These are phyloP conservation scores for Lactarius pseudohatsudake DNA, from an alignment of 768 basidiomycete species.

Conservation along the genomic window DNA sequence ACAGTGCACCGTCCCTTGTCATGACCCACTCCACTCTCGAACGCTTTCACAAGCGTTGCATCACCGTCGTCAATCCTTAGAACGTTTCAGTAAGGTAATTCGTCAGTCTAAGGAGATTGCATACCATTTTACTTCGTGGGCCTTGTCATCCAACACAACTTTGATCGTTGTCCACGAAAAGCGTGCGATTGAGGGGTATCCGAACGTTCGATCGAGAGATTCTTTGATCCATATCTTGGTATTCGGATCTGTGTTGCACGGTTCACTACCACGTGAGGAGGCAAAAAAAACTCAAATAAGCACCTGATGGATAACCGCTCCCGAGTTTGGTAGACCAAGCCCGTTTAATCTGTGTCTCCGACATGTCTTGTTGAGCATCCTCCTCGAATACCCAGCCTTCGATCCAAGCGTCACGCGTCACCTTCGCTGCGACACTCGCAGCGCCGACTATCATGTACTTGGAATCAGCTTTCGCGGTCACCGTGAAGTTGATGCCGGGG, in stretches of 20 bases:
- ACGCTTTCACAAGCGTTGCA: conserved; percentile 71
- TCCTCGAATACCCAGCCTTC: conserved; percentile 86
- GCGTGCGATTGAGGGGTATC: conserved; percentile 84
- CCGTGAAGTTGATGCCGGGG: conserved; percentile 83
- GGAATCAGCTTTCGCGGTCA: conserved; percentile 91
- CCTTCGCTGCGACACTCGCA: conserved; percentile 97
- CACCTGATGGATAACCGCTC: conserved; percentile 91
- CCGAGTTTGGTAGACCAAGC: conserved; percentile 50
- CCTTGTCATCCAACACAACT: conserved; percentile 76
- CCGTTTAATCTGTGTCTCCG: conserved; percentile 14
- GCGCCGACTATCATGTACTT: conserved; percentile 96
- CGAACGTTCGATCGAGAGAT: conserved; percentile 84
- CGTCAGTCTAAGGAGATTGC: conserved; percentile 2
- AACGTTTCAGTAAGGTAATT: not conserved
- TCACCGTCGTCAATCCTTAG: conserved; percentile 84
- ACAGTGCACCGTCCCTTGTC: conserved; percentile 77
- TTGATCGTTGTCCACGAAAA: conserved; percentile 98
- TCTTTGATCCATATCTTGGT: conserved; percentile 83
- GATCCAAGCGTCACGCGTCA: conserved; percentile 88
- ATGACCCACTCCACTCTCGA: conserved; percentile 62
- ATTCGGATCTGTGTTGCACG: conserved; percentile 66
- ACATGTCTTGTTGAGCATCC: conserved; percentile 30
- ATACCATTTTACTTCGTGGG: conserved; percentile 79
- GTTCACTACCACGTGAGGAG: conserved; percentile 1
- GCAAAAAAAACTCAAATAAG: conserved; percentile 15